Percentiles rank a stretch among this genome's conserved stretches.
These are phyloP conservation scores for Argentina anserina DNA, from an alignment of 306 rosid species.

Conservation along the genomic window DNA sequence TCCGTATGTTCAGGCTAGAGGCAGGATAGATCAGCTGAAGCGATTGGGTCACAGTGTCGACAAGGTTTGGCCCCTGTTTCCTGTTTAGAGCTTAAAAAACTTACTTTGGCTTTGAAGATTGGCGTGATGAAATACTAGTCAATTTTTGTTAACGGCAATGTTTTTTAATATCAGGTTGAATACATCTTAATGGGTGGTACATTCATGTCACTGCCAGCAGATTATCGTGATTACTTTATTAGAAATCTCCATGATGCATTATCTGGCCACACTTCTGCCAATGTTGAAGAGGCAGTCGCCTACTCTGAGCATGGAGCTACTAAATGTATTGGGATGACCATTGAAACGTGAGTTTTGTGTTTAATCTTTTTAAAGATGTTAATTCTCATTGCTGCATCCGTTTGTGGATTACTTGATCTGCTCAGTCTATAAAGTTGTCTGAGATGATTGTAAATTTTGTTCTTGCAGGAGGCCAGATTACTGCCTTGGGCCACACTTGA, in stretches of 20 bases:
- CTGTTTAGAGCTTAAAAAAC: neutral
- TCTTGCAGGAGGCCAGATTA: constrained; percentile 92
- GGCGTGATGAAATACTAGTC: neutral
- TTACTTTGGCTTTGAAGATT: neutral
- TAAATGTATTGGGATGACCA: constrained; percentile 97
- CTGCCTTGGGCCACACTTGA: constrained; percentile 96
- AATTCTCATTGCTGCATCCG: neutral
- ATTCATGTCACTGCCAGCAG: constrained; percentile 91
- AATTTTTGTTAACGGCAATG: constrained; percentile 18
- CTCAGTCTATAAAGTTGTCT: neutral
- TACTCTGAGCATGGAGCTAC: constrained; percentile 89
- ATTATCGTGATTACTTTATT: constrained; percentile 86
- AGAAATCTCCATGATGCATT: constrained; percentile 94
- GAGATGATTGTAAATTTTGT: neutral
- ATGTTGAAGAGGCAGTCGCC: constrained; percentile 90
- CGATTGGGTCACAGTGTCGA: constrained; percentile 98
- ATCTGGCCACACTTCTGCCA: constrained; percentile 95
- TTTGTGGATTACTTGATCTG: neutral
- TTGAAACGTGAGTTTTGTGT: constrained; percentile 70
- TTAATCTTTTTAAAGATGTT: neutral
- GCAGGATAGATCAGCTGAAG: constrained; percentile 98
- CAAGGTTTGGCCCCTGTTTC: constrained; percentile 54
- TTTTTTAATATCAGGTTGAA: constrained; percentile 67
- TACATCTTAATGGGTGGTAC: constrained; percentile 98
- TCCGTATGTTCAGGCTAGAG: constrained; percentile 92